Conservation (phyloP, 2,329 filamentous ascomycete genomes). For the Aspergillus piperis region DNA sequence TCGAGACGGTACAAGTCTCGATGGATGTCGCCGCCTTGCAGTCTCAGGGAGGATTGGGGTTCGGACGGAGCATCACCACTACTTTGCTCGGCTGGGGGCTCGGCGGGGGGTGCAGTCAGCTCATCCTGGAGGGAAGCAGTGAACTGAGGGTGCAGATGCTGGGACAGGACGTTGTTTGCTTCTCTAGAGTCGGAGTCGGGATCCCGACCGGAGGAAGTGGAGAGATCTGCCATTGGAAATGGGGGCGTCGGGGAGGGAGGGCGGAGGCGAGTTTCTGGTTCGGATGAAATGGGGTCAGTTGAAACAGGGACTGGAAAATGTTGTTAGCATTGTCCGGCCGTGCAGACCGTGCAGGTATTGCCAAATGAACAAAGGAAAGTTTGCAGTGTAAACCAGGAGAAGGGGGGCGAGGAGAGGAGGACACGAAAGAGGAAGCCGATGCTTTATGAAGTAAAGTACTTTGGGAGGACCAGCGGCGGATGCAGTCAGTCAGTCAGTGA, state of each 20-base stretch:
- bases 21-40: conserved; percentile 77
- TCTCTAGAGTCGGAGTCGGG: conserved; percentile 15
- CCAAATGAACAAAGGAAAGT: not conserved
- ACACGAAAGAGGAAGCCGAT: not conserved
- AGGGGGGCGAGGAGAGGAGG: not conserved
- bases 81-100: conserved; percentile 3
- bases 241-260: not conserved
- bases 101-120: not conserved
- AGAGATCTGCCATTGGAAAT: conserved; percentile 24
- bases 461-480: not conserved
- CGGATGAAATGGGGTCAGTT: not conserved
- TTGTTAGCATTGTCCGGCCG: not conserved
- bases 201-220: conserved; percentile 30
- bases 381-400: not conserved
- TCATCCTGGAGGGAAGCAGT: conserved; percentile 23
- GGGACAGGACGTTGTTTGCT: conserved; percentile 22
- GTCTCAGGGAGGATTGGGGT: conserved; percentile 65
- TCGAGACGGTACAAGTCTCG: conserved; percentile 75
- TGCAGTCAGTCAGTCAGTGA: too few relatives aligned
- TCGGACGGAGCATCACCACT: conserved; percentile 16
- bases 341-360: not conserved
- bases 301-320: not conserved
- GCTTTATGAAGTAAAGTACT: not conserved
- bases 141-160: conserved; percentile 26
- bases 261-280: not conserved